phyloP scores from a whole-genome alignment of 768 basidiomycete genomes.

The Amanita molliuscula region DNA sequence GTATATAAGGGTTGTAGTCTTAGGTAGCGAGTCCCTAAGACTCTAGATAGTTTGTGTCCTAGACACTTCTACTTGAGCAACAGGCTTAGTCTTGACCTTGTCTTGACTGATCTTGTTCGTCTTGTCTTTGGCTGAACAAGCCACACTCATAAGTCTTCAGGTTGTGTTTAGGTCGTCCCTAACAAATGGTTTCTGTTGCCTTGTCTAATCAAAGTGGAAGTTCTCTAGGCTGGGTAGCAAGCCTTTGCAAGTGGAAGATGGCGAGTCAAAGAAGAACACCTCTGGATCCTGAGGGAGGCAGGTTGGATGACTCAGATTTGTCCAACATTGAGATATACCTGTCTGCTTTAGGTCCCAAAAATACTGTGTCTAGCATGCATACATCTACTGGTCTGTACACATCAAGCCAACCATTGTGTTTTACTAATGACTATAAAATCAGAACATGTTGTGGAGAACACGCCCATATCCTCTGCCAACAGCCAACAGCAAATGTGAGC shows the following conservation, averaged over 20 bases:
- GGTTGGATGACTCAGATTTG: conserved; percentile 3
- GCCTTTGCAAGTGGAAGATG: not conserved
- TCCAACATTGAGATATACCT: conserved; percentile 4
- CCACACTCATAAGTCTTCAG: no score
- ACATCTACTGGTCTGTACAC: not conserved
- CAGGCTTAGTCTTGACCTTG: no score
- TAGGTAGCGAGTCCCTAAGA: no score
- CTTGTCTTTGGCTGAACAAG: no score
- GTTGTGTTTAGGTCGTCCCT: no score
- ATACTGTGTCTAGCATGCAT: not conserved
- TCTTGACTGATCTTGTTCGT: no score
- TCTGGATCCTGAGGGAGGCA: conserved; percentile 1
- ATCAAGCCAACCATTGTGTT: not conserved
- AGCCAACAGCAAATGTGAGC: not conserved
- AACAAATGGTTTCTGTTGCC: not conserved
- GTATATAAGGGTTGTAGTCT: no score
- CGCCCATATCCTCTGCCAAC: not conserved
- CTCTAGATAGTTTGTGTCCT: no score
- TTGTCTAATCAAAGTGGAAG: not conserved
- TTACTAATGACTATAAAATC: not conserved
- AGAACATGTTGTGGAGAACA: not conserved
- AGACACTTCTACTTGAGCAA: no score
- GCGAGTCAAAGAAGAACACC: not conserved
- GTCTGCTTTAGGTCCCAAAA: conserved; percentile 4
- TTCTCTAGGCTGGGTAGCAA: not conserved